Conservation (phyloP, 1,284 basidiomycete species). For the Pseudozyma thailandica region DNA sequence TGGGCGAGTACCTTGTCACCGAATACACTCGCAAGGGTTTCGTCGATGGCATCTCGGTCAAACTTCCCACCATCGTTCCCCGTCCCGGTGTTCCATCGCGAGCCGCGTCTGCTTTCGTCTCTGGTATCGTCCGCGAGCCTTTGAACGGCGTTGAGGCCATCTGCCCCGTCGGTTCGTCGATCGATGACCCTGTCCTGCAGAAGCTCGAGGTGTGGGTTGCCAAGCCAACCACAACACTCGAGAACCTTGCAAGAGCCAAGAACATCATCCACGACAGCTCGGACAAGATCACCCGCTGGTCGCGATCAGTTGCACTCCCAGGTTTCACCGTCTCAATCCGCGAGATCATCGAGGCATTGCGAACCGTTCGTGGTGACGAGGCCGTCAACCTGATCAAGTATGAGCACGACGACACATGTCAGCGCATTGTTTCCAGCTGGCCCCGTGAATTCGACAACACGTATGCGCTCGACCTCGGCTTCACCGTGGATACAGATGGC, state of each 20-base stretch:
- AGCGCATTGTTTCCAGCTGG: slow-evolving; percentile 30
- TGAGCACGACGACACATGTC: slow-evolving; percentile 36
- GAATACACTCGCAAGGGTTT: slow-evolving; percentile 35
- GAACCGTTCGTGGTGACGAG: slow-evolving; percentile 17
- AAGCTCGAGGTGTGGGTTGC: slow-evolving; percentile 29
- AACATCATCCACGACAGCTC: slow-evolving; percentile 7
- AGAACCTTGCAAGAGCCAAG: slow-evolving; percentile 26
- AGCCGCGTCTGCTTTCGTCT: slow-evolving; percentile 42
- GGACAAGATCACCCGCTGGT: slow-evolving; percentile 16
- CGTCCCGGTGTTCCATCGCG: slow-evolving; percentile 34
- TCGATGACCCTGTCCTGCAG: slow-evolving; percentile 24
- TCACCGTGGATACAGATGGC: slow-evolving; percentile 26
- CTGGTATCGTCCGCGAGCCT: slow-evolving; percentile 36
- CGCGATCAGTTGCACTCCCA: slow-evolving; percentile 26
- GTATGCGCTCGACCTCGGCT: slow-evolving; percentile 28
- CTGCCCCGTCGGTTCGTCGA: slow-evolving; percentile 25
- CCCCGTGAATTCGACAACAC: slow-evolving; percentile 30
- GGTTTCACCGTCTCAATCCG: slow-evolving; percentile 24
- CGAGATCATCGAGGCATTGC: slow-evolving; percentile 34
- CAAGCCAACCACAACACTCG: slow-evolving; percentile 27
- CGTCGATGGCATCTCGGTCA: slow-evolving; percentile 36
- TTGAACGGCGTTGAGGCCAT: slow-evolving; percentile 21
- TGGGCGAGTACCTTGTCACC: slow-evolving; percentile 35
- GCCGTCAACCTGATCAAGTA: slow-evolving; percentile 32
- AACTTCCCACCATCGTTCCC: slow-evolving; percentile 35